Evolutionary conservation across 2,329 filamentous ascomycete genomes (phyloP).

Genomic region (Scedosporium minutisporum): DNA sequence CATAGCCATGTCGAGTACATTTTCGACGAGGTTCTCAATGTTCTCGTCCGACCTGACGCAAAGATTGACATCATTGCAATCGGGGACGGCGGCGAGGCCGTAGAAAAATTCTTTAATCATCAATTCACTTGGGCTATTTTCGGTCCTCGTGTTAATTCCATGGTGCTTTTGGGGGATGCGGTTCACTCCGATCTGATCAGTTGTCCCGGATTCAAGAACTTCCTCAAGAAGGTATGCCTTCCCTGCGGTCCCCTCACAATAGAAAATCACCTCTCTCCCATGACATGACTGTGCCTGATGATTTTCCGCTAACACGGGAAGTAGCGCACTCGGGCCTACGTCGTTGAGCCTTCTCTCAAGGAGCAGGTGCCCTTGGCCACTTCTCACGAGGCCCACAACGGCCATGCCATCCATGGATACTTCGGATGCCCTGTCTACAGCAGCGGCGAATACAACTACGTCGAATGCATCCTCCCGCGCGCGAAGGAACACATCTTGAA

Average conservation of each 20-base stretch:
- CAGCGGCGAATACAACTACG: slow-evolving; percentile 48
- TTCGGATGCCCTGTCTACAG: slow-evolving; percentile 60
- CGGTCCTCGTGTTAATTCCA: slow-evolving; percentile 32
- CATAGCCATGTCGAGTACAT: slow-evolving; percentile 56
- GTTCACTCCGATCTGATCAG: slow-evolving; percentile 27
- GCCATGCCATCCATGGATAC: slow-evolving; percentile 25
- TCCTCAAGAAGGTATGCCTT: slow-evolving; percentile 39
- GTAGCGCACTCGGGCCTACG: slow-evolving; percentile 52
- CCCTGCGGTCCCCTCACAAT: background rate
- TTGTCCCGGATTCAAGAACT: slow-evolving; percentile 35
- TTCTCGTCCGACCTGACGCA: slow-evolving; percentile 36
- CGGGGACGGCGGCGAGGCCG: slow-evolving; percentile 52
- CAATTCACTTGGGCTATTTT: slow-evolving; percentile 40
- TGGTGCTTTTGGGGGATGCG: slow-evolving; percentile 41
- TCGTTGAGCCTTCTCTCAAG: slow-evolving; percentile 27
- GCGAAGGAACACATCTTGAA: slow-evolving; percentile 44
- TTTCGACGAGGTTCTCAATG: slow-evolving; percentile 52
- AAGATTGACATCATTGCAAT: slow-evolving; percentile 63
- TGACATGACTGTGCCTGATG: background rate
- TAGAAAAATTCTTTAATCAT: slow-evolving; percentile 48
- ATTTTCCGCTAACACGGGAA: slow-evolving; percentile 13
- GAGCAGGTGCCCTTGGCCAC: slow-evolving; percentile 11
- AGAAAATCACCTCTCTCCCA: background rate
- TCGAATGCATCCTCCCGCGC: slow-evolving; percentile 53
- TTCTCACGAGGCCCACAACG: slow-evolving; percentile 37